Percentiles rank a stretch among this genome's conserved stretches.
These are phyloP conservation scores for Dichotomopilus funicola DNA, from an alignment of 2,329 filamentous ascomycete genomes.

Conservation along the genomic window DNA sequence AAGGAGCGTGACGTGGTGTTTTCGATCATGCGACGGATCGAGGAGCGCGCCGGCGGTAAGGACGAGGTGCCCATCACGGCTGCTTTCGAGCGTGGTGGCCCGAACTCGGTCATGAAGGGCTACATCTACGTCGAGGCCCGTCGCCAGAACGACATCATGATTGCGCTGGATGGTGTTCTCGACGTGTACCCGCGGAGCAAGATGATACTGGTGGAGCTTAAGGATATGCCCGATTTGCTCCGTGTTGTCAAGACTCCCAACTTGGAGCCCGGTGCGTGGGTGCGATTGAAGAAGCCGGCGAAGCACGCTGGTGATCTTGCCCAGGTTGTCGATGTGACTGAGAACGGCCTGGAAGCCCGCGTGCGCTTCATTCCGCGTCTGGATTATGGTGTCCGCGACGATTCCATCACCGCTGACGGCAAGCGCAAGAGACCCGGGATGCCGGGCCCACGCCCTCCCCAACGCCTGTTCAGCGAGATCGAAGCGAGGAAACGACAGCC, in stretches of 20 bases:
- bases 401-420: slow-evolving; percentile 50
- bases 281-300: slow-evolving; percentile 72
- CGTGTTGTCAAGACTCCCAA: slow-evolving; percentile 80
- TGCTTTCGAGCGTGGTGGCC: slow-evolving; percentile 80
- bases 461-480: slow-evolving; percentile 83
- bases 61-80: slow-evolving; percentile 79
- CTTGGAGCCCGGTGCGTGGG: slow-evolving; percentile 83
- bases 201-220: slow-evolving; percentile 84
- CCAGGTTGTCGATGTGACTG: slow-evolving; percentile 85
- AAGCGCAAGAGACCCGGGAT: slow-evolving; percentile 73
- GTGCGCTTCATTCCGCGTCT: slow-evolving; percentile 85
- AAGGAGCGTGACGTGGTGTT: slow-evolving; percentile 92
- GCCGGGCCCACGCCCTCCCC: slow-evolving; percentile 67
- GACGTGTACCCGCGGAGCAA: slow-evolving; percentile 87
- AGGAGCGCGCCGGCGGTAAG: slow-evolving; percentile 71
- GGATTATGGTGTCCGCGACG: slow-evolving; percentile 85
- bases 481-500: slow-evolving; percentile 87
- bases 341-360: slow-evolving; percentile 82
- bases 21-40: slow-evolving; percentile 79
- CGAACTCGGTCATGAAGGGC: slow-evolving; percentile 77
- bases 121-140: slow-evolving; percentile 93
- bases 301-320: slow-evolving; percentile 87
- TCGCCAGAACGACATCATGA: slow-evolving; percentile 76
- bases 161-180: slow-evolving; percentile 74
- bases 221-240: slow-evolving; percentile 96